Percentiles rank a stretch among this genome's conserved stretches.
These are phyloP conservation scores for Botrytis cinerea DNA, from an alignment of 2,329 filamentous ascomycete species.

Conservation along the genomic window DNA sequence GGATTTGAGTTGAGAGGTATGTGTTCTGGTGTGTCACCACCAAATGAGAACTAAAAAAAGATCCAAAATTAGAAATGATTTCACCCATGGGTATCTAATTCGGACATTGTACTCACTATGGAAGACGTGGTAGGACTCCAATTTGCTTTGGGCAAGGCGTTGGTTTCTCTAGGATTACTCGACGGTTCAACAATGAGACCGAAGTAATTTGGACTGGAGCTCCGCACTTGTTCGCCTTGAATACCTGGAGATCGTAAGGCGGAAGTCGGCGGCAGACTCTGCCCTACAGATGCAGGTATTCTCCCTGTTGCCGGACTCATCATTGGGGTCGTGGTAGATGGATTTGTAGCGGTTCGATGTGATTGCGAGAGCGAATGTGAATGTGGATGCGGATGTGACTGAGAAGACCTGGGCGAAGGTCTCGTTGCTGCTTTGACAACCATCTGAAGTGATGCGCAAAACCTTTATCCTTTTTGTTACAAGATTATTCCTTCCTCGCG, in stretches of 20 bases:
- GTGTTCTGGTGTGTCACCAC: constrained; percentile 66
- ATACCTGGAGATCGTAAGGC: constrained; percentile 35
- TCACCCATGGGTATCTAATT: background rate
- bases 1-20: constrained; percentile 74
- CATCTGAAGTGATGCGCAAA: constrained; percentile 32
- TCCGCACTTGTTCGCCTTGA: constrained; percentile 41
- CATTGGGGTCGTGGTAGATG: constrained; percentile 30
- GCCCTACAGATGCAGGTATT: constrained; percentile 37
- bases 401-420: constrained; percentile 36
- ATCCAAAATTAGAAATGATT: constrained; percentile 3
- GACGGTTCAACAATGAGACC: constrained; percentile 67
- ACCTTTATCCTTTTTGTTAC: background rate
- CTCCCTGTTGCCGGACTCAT: constrained; percentile 28
- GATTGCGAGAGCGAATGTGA: constrained; percentile 35
- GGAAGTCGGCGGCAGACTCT: constrained; percentile 32
- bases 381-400: constrained; percentile 29
- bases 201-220: constrained; percentile 83
- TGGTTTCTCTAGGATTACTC: constrained; percentile 63
- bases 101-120: constrained; percentile 44
- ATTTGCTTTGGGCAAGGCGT: constrained; percentile 64
- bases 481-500: background rate
- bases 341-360: constrained; percentile 26
- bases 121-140: constrained; percentile 75
- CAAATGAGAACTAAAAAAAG: constrained; percentile 58
- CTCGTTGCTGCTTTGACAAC: constrained; percentile 37